Evolutionary conservation across 2,329 filamentous ascomycete genomes (phyloP), one percentile per base, ranked within the genome.

Genomic region (Rugonectria rugulosa): DNA sequence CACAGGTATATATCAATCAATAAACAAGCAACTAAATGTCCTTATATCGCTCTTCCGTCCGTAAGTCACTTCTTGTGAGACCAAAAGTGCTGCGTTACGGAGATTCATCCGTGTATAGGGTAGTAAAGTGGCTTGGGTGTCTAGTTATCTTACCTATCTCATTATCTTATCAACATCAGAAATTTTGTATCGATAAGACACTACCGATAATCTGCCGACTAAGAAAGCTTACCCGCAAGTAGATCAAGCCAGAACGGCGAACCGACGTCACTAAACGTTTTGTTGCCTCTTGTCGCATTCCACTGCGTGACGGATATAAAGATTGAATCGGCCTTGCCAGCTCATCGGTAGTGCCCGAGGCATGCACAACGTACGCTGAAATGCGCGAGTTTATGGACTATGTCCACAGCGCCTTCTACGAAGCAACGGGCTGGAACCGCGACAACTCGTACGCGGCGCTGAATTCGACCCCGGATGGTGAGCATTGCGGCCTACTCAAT

Each of bases 301-400:
- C 34, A 21, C 27, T 12, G 27, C 31, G 20, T 21, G 32, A 8
- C 32, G 21, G 24, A 40, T 31, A 20, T 17, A 37, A 50, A 21
- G 11, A 31, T 40, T 38, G 27, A 52, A 14, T 23, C 11, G 29
- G 41, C 38, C 12, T 34, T 12, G 31, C 20, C 37, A 44, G 54
- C 56, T 23, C 24, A 38, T 58, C 47, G n/a, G n/a, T n/a, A n/a
- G 29, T 38, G 51, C 49, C 50, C 29, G 31, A 63, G 65, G 68
- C 61, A 73, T 72, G 70, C 61, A 47, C 59, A 70, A 52, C 40
- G 52, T 46, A 54, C 59, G 62, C 59, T 70, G 69, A 77, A 49
- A 97, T 97, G 93, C 88, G 95, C 79, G 89, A 93, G 77, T 97
- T 97, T 80, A 96, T 97, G 91, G 92, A 96, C 77, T 94, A 96